Evolutionary conservation across 768 basidiomycete genomes (phyloP), one percentile per base, ranked within the genome.

Genomic region (Boletus sp.): DNA sequence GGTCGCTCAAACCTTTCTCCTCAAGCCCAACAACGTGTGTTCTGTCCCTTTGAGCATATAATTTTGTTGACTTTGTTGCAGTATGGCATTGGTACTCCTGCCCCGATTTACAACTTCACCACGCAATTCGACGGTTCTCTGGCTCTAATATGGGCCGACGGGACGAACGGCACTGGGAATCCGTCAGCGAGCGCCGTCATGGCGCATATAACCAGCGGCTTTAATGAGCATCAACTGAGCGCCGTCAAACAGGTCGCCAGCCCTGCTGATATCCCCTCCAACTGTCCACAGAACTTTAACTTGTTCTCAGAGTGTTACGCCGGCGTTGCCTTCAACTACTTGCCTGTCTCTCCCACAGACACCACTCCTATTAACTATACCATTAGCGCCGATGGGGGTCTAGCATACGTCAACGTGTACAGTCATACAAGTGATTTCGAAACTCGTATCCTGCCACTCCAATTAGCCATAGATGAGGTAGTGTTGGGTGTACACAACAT

Each of bases 201-300:
- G 69, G 64, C 77, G 17, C 78, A 73, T 42, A 77, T 90, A 35
- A 86, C 85, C 1, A 67, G 73, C 17, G 75, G 76, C 3, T 87
- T 89, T 60, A 73, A 73, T 12, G 52, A 72, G 0, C 55, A 62
- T 18, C 87, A 90, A 65, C 72, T 76, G 2, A 65, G 63, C 4
- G 75, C 75, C 3, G 78, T 92, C 36, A 75, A 76, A 52, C 71
- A 84, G 64, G 76, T 86, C 11, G 67, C 69, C 32, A 76, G 73
- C 29, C 74, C 77, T 0, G 65, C 71, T 4, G 79, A 83, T 28
- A 84, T 92, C 14, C 77, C 81, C 0, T 60, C 73, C 0, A 67
- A 73, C 35, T 92, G 90, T 65, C 88, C 84, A 8, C 82, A 87
- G 65, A 92, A 92, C 72, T 90, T 88, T 73, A 84, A 87, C 49